Conservation (phyloP, 23 red algal species). For the Gracilaria domingensis region DNA sequence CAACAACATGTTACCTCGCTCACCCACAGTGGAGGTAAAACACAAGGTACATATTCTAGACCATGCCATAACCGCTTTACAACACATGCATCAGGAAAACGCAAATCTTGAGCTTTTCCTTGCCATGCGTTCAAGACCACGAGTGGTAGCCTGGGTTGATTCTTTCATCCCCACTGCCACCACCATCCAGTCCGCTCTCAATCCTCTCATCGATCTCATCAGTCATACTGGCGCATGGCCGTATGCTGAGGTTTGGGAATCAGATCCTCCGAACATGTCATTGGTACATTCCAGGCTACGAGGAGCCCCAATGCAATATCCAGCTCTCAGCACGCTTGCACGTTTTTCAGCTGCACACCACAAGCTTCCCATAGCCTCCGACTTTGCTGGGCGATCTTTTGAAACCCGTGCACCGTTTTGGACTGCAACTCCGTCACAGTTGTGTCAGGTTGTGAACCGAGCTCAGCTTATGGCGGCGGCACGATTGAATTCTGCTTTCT, state of each 20-base stretch:
- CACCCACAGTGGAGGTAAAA: conserved; percentile 45
- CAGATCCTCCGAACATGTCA: conserved; percentile 5
- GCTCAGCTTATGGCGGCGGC: conserved; percentile 48
- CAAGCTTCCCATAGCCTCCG: neutral
- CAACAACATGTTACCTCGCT: conserved; percentile 55
- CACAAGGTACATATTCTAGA: conserved; percentile 71
- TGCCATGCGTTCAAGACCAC: conserved; percentile 38
- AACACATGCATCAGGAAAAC: conserved; percentile 38
- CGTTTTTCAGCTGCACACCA: neutral
- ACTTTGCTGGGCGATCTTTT: conserved; percentile 34
- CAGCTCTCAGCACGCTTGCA: conserved; percentile 26
- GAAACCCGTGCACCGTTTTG: conserved; percentile 16
- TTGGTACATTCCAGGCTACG: conserved; percentile 10
- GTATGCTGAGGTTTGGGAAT: conserved; percentile 42
- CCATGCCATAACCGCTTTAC: conserved; percentile 36
- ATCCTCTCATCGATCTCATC: conserved; percentile 29
- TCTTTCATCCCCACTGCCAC: conserved; percentile 25
- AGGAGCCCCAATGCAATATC: conserved; percentile 26
- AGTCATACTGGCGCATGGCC: conserved; percentile 39
- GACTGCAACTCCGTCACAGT: neutral
- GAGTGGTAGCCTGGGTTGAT: conserved; percentile 25
- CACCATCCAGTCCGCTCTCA: conserved; percentile 4
- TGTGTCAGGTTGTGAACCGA: conserved; percentile 11
- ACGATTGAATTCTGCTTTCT: conserved; percentile 3
- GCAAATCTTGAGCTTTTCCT: conserved; percentile 38